These are phyloP conservation scores for Botrytis cinerea DNA, from an alignment of 2,329 filamentous ascomycete species.

Conservation along the genomic window DNA sequence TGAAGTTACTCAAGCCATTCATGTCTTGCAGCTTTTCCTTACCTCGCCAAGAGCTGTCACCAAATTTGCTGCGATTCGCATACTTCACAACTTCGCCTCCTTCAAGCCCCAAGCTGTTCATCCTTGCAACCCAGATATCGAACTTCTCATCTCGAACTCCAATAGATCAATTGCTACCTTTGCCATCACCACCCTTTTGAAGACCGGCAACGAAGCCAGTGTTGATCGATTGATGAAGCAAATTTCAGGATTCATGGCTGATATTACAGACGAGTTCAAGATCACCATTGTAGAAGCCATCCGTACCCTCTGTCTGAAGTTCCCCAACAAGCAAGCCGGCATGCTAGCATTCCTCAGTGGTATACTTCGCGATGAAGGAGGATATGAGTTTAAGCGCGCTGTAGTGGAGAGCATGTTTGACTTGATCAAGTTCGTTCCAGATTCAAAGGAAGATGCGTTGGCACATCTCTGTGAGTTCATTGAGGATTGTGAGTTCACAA, in stretches of 20 bases:
- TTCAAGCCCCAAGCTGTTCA: slow-evolving; percentile 94
- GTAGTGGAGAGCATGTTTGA: slow-evolving; percentile 99
- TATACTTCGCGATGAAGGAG: slow-evolving; percentile 94
- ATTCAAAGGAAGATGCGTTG: slow-evolving; percentile 77
- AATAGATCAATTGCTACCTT: slow-evolving; percentile 98
- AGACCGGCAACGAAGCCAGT: slow-evolving; percentile 96
- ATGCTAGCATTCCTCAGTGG: slow-evolving; percentile 97
- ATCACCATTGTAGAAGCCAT: slow-evolving; percentile 99
- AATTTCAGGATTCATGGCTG: slow-evolving; percentile 96
- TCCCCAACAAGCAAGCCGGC: slow-evolving; percentile 95
- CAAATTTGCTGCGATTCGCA: slow-evolving; percentile 95
- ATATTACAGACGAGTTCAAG: slow-evolving; percentile 99
- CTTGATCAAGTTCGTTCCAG: slow-evolving; percentile 97
- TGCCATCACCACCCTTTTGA: slow-evolving; percentile 94
- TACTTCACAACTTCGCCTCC: slow-evolving; percentile 92
- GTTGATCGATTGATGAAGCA: slow-evolving; percentile 98
- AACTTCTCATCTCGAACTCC: slow-evolving; percentile 92
- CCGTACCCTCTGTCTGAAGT: slow-evolving; percentile 93
- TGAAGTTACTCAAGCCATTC: slow-evolving; percentile 88
- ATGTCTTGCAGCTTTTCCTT: slow-evolving; percentile 94
- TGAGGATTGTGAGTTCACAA: slow-evolving; percentile 98
- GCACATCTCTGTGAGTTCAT: slow-evolving; percentile 98
- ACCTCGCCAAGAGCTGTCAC: slow-evolving; percentile 93
- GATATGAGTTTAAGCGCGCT: slow-evolving; percentile 96
- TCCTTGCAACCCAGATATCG: slow-evolving; percentile 95